phyloP scores from a whole-genome alignment of 164 flowering plant species.

The Sextonia rubra region DNA sequence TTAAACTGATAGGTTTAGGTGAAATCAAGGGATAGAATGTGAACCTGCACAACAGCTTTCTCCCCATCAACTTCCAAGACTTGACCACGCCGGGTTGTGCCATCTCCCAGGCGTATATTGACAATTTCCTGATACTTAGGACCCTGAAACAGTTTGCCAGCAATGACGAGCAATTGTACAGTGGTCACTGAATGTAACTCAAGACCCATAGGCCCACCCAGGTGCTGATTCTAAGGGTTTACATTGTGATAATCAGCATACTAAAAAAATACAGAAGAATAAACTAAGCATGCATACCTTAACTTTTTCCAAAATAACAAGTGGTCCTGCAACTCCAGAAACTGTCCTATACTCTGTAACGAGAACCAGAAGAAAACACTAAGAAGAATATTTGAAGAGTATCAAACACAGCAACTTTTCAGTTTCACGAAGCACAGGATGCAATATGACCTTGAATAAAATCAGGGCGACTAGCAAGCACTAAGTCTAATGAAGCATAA shows the following conservation, averaged over 20 bases:
- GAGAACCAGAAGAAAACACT: conserved; percentile 3
- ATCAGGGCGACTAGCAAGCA: too few relatives aligned
- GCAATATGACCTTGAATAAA: too few relatives aligned
- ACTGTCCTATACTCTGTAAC: conserved; percentile 94
- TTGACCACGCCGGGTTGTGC: conserved; percentile 91
- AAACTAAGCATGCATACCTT: conserved; percentile 44
- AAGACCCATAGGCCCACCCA: too few relatives aligned
- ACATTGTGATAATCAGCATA: background rate
- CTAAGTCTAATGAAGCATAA: too few relatives aligned
- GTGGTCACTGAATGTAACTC: too few relatives aligned
- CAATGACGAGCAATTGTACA: background rate
- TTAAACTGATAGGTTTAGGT: background rate
- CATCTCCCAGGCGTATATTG: conserved; percentile 92
- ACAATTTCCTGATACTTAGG: conserved; percentile 97
- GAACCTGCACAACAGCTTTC: conserved; percentile 97
- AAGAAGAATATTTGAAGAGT: background rate
- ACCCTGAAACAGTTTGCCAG: conserved; percentile 43
- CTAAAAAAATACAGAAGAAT: background rate
- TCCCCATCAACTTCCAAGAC: conserved; percentile 98
- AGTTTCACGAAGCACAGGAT: too few relatives aligned
- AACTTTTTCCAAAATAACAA: conserved; percentile 96
- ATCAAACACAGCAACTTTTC: too few relatives aligned
- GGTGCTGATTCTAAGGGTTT: too few relatives aligned
- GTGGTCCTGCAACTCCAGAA: conserved; percentile 98
- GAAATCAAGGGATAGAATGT: background rate